Base-by-base conservation (phyloP, 169 alveolate species). In the Plasmodium falciparum region DNA sequence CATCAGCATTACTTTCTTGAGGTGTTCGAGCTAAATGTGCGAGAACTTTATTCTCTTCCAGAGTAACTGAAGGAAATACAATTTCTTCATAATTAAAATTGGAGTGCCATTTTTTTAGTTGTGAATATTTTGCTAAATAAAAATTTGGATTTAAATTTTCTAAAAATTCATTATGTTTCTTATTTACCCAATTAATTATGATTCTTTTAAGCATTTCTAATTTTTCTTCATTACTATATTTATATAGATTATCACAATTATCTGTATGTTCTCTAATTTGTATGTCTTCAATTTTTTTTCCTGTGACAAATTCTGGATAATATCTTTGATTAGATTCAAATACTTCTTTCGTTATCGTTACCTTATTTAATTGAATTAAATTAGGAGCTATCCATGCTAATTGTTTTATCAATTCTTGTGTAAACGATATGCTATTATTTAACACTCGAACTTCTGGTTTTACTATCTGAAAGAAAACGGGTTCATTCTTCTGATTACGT, bases 1-100 rank as follows among this genome's bases (percentile, higher is more conserved):
- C 92, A 72, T 86, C 92, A 26, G 92, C 88, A 72, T 86, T 86
- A 52, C 92, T 86, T 74, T 86, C 92, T 54, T 71, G 88, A 17
- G 92, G 92, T 24, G 92, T 86, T 22, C 50, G 74, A 15, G 88
- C 66, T 61, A 86, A 33, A 59, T 72, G 88, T 24, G 92, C 76
- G 11, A 62, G 22, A n/a, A 86, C 63, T 86, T 71, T 86, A 49
- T 86, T 72, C 39, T 86, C 86, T 59, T 70, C 88, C 20, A 86
- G n/a, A 15, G 59, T 71, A 50, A 86, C 92, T 20, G 70, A 43
- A 45, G 92, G 92, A 22, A 86, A 86, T 29, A 71, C 20, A 33
- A 86, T 72, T 12, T 86, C 76, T 2, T 86, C 39, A 62, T 71
- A 86, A 71, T 86, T 61, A 72, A 86, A 86, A 1, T 39, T 58